Conservation (phyloP, 2,329 filamentous ascomycete genomes). For the Dothideomycetes sp. region DNA sequence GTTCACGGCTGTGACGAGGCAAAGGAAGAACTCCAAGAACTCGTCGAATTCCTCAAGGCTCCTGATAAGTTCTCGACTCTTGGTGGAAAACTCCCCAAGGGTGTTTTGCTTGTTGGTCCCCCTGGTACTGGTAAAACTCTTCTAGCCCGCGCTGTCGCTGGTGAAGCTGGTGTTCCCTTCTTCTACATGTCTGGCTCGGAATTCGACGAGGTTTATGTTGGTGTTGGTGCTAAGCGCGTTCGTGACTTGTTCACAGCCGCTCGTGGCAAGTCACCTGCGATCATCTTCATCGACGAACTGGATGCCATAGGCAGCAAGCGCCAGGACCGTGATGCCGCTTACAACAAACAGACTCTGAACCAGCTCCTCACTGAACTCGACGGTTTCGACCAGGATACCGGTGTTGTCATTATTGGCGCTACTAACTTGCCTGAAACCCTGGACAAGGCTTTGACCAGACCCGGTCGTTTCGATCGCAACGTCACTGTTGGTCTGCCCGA, state of each 20-base stretch:
- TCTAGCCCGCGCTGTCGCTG: conserved; percentile 86
- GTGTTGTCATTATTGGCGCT: conserved; percentile 90
- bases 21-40: conserved; percentile 93
- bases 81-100: conserved; percentile 93
- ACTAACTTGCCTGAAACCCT: conserved; percentile 93
- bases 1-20: conserved; percentile 97
- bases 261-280: conserved; percentile 76
- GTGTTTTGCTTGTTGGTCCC: conserved; percentile 87
- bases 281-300: conserved; percentile 91
- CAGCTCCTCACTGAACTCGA: conserved; percentile 95
- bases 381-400: conserved; percentile 88
- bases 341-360: conserved; percentile 95
- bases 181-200: conserved; percentile 99
- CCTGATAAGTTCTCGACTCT: conserved; percentile 89
- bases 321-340: conserved; percentile 84
- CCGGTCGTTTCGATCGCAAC: conserved; percentile 91
- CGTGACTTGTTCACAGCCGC: conserved; percentile 83
- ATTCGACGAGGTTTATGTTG: conserved; percentile 97
- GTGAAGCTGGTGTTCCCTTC: conserved; percentile 94
- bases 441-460: conserved; percentile 88
- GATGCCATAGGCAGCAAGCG: conserved; percentile 92
- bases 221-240: conserved; percentile 91
- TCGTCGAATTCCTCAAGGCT: conserved; percentile 91
- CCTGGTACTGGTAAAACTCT: conserved; percentile 97
- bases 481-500: conserved; percentile 84